Percentiles rank a stretch among this genome's conserved stretches.
Evolutionary conservation across 768 basidiomycete genomes (phyloP).

Genomic region (Boletales sp.): DNA sequence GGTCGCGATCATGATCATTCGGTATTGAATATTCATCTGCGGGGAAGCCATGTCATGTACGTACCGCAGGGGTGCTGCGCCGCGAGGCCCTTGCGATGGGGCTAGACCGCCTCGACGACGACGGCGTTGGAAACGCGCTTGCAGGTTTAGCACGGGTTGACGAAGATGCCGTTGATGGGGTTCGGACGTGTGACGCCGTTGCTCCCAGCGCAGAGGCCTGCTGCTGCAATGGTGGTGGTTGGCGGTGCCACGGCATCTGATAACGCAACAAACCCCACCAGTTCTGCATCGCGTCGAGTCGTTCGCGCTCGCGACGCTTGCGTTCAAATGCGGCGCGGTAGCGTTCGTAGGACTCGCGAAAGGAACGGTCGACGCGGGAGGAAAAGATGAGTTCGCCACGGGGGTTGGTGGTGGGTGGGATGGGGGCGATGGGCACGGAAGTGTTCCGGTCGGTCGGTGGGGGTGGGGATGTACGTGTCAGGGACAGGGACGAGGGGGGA

Average conservation of each 20-base stretch:
- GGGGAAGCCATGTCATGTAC: conserved; percentile 12
- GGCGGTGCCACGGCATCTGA: conserved; percentile 29
- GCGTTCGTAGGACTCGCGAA: conserved; percentile 90
- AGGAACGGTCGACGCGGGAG: conserved; percentile 73
- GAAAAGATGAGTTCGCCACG: conserved; percentile 97
- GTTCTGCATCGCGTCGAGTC: conserved; percentile 30
- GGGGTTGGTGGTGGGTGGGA: conserved; percentile 85
- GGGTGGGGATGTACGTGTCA: conserved; percentile 30
- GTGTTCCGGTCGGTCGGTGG: conserved; percentile 39
- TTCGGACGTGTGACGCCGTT: conserved; percentile 18
- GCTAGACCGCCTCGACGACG: conserved; percentile 31
- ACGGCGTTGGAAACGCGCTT: conserved; percentile 28
- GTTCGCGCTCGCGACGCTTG: conserved; percentile 61
- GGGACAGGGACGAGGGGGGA: conserved; percentile 12
- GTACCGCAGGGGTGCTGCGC: conserved; percentile 23
- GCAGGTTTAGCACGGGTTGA: conserved; percentile 23
- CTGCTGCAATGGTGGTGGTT: not conserved
- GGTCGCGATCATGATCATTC: no score
- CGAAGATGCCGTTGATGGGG: conserved; percentile 21
- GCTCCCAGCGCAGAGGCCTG: no score
- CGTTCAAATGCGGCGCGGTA: conserved; percentile 87
- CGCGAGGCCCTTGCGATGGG: conserved; percentile 30
- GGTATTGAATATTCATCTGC: conserved; percentile 25
- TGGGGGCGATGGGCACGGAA: conserved; percentile 54
- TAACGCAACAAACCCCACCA: conserved; percentile 29